Base-by-base conservation (phyloP, 345 rosid genomes). In the Passiflora organensis region DNA sequence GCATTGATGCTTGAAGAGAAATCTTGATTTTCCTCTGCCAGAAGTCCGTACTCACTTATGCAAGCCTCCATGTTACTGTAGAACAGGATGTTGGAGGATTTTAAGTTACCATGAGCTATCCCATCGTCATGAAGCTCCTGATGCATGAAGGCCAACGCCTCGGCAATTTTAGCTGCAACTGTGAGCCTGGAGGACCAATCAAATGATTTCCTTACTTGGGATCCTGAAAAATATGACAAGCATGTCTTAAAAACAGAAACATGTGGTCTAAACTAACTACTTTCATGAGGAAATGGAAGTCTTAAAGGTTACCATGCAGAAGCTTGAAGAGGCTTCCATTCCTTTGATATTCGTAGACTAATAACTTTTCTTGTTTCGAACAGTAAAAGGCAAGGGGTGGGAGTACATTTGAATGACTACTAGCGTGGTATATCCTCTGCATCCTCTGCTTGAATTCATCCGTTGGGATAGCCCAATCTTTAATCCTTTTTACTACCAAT, bases 31-130 rank as follows among this genome's bases (percentile, higher is more conserved):
- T 76, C 67, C 17, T 11, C 43, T 0, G 9, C 17, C 71, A 63
- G 66, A 16, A 80, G 82, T 32, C 90, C 90, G 24, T 83, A 78
- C 64, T 83, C 86, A 55, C 90, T 80, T 37, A 83, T 62, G 80
- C 74, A 72, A 16, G 86, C 76, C 53, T 80, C 77, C 82, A 80
- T 75, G 65, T 62, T 65, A 25, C 54, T 69, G 59, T 71, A 62
- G 24, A 84, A 58, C 49, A 84, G 32, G 43, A 84, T 77, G 74
- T 84, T 81, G 36, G 81, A 75, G 45, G 90, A 78, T 65, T 84
- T 84, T 52, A 84, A 59, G 69, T 78, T 81, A 2, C 90, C 90
- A 51, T 84, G 86, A 10, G 75, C 70, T 13, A 84, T 71, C 8
- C 66, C 61, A 8, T 59, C 64, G 2, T 43, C 28, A 1, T 12